A percentile compares a stretch with the other conserved stretches of the same genome.
These are phyloP conservation scores for Vicia villosa DNA, from an alignment of 306 rosid genomes.

Conservation along the genomic window DNA sequence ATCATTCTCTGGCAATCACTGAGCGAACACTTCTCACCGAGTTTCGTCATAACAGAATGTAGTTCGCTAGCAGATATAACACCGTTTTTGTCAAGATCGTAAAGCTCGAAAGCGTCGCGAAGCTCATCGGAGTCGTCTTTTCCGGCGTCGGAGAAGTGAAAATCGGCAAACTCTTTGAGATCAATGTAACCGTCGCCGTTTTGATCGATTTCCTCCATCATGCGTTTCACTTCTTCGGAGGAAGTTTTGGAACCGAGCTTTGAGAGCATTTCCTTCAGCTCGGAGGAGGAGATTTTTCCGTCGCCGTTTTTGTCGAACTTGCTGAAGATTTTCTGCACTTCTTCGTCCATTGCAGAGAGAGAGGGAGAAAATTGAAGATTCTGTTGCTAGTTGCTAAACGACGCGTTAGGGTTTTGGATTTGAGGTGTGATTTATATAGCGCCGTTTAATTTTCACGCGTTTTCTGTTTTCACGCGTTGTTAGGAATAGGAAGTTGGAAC, in stretches of 20 bases:
- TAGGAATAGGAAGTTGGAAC: neutral
- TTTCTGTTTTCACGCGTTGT: conserved; percentile 17
- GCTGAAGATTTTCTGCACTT: conserved; percentile 63
- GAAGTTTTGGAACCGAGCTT: conserved; percentile 51
- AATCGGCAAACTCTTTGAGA: conserved; percentile 69
- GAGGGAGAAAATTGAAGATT: conserved; percentile 1
- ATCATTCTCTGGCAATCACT: conserved; percentile 77
- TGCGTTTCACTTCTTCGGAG: conserved; percentile 62
- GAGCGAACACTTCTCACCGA: conserved; percentile 82
- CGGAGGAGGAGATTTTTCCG: conserved; percentile 71
- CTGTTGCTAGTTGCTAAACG: neutral
- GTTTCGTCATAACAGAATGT: conserved; percentile 62
- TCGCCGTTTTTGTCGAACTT: conserved; percentile 95
- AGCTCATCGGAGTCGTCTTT: conserved; percentile 54
- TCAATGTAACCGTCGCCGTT: conserved; percentile 90
- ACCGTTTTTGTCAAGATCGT: conserved; percentile 89
- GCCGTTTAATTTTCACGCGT: conserved; percentile 48
- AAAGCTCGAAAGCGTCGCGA: conserved; percentile 82
- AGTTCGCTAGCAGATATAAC: conserved; percentile 72
- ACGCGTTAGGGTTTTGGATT: neutral
- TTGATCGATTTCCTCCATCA: conserved; percentile 75
- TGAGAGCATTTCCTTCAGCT: conserved; percentile 59
- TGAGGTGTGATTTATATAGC: conserved; percentile 12
- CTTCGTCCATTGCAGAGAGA: conserved; percentile 62
- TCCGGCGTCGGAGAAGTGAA: conserved; percentile 41